Evolutionary conservation across 768 basidiomycete species (phyloP), one percentile per base, ranked within the genome.

Genomic region (Rhodosporidiobolus odoratus): DNA sequence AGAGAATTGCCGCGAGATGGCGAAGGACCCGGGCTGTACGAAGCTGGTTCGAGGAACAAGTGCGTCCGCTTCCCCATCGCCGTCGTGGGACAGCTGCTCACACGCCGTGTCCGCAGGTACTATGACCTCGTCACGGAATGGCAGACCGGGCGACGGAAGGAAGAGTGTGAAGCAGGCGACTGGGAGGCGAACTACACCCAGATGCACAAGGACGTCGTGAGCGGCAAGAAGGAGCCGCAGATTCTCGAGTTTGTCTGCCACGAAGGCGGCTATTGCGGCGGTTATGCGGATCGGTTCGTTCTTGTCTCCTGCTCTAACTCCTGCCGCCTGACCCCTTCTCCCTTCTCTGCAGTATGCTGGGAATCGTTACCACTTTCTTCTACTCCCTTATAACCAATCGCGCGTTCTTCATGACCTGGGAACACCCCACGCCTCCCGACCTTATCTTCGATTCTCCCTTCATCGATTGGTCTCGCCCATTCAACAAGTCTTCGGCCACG

Each of bases 101-200:
- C 43, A 45, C 43, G 43, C 43, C 43, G 43, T 23, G 12, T 23
- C 43, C 43, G 43, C 43, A 45, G 43, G 43, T 45, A 45, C 43
- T 45, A 45, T 45, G 67, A 72, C 21, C 63, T 72, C 3, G 53
- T 72, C 1, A 12, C 58, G 27, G 71, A 72, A 32, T 72, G 66
- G 66, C 54, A 41, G 27, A 68, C 63, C 3, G 71, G 71, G 0
- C 43, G 59, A n/a, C 63, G 53, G 19, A 58, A 17, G 1, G 48
- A 53, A 7, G 53, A 43, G 34, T 72, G 71, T 43, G 59, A 72
- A 60, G 58, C 61, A 38, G 63, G 54, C 32, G 4, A 30, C 2
- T 72, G 71, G 71, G 71, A 68, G 56, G 66, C 63, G 23, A 57
- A 68, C 43, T 69, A 69, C 30, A 63, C 67, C 23, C 19, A 35